Base-by-base conservation (phyloP, 2,329 filamentous ascomycete genomes). In the Emergomyces orientalis region DNA sequence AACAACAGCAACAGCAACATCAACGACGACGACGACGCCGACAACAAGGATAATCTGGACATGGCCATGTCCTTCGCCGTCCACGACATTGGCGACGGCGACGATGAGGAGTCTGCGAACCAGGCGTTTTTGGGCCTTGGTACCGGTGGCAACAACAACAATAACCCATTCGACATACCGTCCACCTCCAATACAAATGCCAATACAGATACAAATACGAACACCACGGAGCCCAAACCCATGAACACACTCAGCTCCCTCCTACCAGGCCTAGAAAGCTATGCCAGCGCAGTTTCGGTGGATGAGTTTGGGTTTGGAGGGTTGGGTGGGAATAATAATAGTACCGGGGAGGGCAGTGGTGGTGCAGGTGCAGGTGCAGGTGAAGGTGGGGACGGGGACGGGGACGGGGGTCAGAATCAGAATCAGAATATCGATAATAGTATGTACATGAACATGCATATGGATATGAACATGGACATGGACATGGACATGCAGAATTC, bases 1-100 rank as follows among this genome's bases (percentile, higher is more conserved):
- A 37, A 7, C 32, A 32, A 32, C 32, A 66, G 69, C 3, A 65
- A 32, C 68, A 62, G 32, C 65, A 55, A 63, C 63, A 25, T 4
- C 45, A 49, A 49, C n/a, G 11, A 51, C 8, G 22, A 51, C 22
- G 11, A 51, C 7, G 47, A 51, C n/a, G 6, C 1, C 22, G n/a
- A 51, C 22, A 13, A 51, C 30, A 64, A 65, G 8, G 74, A 73
- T 61, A 73, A 74, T 41, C 76, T 78, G 56, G 71, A 73, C 56
- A 71, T 79, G 19, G 71, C 75, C 63, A 68, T 77, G 27, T 73
- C 76, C 63, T 75, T 78, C 67, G 72, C 71, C 25, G 72, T 77
- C n/a, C n/a, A n/a, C n/a, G n/a, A n/a, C n/a, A n/a, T n/a, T n/a
- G n/a, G n/a, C n/a, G n/a, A n/a, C n/a, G n/a, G n/a, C 60, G 73